Evolutionary conservation across 2,329 filamentous ascomycete species (phyloP).

Genomic region (Fonsecaea erecta): DNA sequence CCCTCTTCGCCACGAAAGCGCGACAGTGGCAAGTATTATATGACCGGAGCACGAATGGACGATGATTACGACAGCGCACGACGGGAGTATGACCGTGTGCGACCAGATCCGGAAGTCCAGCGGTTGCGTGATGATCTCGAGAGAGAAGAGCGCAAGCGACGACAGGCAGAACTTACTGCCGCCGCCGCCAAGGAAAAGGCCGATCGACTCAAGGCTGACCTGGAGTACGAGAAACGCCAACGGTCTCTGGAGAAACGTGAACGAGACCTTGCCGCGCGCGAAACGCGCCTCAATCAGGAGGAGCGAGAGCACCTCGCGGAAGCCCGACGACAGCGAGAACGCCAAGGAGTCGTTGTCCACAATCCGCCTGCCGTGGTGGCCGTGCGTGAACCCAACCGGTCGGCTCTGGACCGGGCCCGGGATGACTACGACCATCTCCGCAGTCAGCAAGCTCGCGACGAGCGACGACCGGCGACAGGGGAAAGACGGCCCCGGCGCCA

Average conservation of each 20-base stretch:
- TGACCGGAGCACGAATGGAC: slow-evolving; percentile 8
- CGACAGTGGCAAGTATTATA: slow-evolving; percentile 31
- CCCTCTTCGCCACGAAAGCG: slow-evolving; percentile 24
- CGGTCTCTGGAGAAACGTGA: slow-evolving; percentile 30
- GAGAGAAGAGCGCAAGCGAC: slow-evolving; percentile 24
- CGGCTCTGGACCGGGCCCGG: slow-evolving; percentile 30
- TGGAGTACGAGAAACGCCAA: slow-evolving; percentile 26
- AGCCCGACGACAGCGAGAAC: slow-evolving; percentile 17
- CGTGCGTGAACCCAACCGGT: slow-evolving; percentile 6
- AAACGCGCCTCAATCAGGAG: slow-evolving; percentile 19
- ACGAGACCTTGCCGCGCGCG: slow-evolving; percentile 16
- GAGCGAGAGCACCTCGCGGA: slow-evolving; percentile 21
- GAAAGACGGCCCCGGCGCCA: slow-evolving; percentile 24
- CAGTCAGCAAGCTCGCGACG: slow-evolving; percentile 13
- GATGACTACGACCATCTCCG: slow-evolving; percentile 31
- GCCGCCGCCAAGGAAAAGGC: slow-evolving; percentile 20
- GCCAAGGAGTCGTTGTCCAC: slow-evolving; percentile 28
- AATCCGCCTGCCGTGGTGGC: slow-evolving; percentile 10
- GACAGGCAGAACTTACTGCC: slow-evolving; percentile 29
- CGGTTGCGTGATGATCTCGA: slow-evolving; percentile 22
- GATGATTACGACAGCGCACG: slow-evolving; percentile 4
- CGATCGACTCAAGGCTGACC: slow-evolving; percentile 19
- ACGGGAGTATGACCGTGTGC: slow-evolving; percentile 27
- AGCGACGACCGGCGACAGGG: slow-evolving; percentile 12
- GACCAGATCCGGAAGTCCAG: slow-evolving; percentile 25